These are phyloP conservation scores for Rutstroemia sydowiana DNA, from an alignment of 2,329 filamentous ascomycete species.

Conservation along the genomic window DNA sequence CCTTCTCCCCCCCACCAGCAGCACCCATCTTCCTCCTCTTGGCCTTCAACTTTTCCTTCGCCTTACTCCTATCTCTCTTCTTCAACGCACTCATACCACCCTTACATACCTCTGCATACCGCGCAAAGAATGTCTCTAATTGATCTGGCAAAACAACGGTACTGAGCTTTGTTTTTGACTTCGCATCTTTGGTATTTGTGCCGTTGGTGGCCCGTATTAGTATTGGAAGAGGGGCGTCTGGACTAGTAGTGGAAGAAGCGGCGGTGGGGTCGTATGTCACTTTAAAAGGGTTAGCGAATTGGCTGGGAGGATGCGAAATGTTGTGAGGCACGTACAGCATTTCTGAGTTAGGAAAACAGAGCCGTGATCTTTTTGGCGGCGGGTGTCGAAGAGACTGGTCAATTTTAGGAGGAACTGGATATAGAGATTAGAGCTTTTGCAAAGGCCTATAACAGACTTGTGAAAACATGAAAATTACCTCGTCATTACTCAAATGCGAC, in stretches of 20 bases:
- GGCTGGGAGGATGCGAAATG: background rate
- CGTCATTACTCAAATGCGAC: constrained; percentile 52
- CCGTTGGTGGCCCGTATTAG: constrained; percentile 51
- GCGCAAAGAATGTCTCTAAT: constrained; percentile 71
- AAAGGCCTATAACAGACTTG: background rate
- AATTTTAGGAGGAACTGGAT: constrained; percentile 56
- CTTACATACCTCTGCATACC: constrained; percentile 89
- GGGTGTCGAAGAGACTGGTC: constrained; percentile 1
- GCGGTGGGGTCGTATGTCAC: background rate
- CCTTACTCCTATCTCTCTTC: constrained; percentile 86
- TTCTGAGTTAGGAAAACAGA: constrained; percentile 72
- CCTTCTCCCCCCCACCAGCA: background rate
- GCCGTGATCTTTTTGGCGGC: constrained; percentile 57
- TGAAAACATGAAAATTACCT: constrained; percentile 36
- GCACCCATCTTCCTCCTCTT: constrained; percentile 40
- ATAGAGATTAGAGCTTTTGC: constrained; percentile 1
- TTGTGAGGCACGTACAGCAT: constrained; percentile 44
- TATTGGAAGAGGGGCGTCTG: constrained; percentile 55
- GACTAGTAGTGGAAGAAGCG: background rate
- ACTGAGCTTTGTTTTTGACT: constrained; percentile 63
- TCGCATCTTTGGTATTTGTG: background rate
- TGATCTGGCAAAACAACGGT: constrained; percentile 73
- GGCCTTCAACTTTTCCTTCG: constrained; percentile 71
- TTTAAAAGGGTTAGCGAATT: background rate
- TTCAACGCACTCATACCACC: constrained; percentile 81